phyloP scores from a whole-genome alignment of 495 filamentous ascomycete genomes.

The Aspergillus homomorphus region DNA sequence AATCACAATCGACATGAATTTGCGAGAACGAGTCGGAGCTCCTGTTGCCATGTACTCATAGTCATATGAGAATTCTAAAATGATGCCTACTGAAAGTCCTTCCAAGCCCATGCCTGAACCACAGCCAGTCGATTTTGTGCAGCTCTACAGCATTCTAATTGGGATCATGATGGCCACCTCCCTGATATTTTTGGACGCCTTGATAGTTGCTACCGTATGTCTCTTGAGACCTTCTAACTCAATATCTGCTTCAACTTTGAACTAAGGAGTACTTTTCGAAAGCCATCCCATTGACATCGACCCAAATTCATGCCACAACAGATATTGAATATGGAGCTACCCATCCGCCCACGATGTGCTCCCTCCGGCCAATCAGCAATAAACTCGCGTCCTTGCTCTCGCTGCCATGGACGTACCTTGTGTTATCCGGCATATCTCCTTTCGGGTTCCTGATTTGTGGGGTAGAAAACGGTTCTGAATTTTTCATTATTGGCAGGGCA shows the following conservation, averaged over 20 bases:
- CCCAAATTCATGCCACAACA: slow-evolving; percentile 42
- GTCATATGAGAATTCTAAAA: too few relatives aligned
- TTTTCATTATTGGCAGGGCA: slow-evolving; percentile 75
- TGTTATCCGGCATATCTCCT: slow-evolving; percentile 68
- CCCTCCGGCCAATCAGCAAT: slow-evolving; percentile 53
- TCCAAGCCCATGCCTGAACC: too few relatives aligned
- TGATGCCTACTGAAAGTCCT: too few relatives aligned
- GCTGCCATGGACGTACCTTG: slow-evolving; percentile 60
- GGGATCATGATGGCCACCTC: slow-evolving; percentile 5
- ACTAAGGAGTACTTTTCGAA: not conserved
- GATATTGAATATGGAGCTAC: slow-evolving; percentile 52
- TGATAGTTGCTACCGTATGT: slow-evolving; percentile 4
- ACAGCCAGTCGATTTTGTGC: too few relatives aligned
- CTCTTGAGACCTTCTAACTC: not conserved
- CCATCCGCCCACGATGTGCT: slow-evolving; percentile 54
- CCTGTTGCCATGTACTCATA: too few relatives aligned
- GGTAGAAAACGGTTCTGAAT: slow-evolving; percentile 59
- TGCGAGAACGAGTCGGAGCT: too few relatives aligned
- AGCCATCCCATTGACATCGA: slow-evolving; percentile 45
- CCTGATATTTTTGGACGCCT: slow-evolving; percentile 6
- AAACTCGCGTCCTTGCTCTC: slow-evolving; percentile 51
- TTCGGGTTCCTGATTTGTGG: slow-evolving; percentile 69
- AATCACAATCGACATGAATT: too few relatives aligned
- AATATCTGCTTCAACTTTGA: not conserved
- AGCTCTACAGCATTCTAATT: slow-evolving; percentile 5